Base-by-base conservation (phyloP, 2,329 filamentous ascomycete genomes). In the Trichoderma atrobrunneum region DNA sequence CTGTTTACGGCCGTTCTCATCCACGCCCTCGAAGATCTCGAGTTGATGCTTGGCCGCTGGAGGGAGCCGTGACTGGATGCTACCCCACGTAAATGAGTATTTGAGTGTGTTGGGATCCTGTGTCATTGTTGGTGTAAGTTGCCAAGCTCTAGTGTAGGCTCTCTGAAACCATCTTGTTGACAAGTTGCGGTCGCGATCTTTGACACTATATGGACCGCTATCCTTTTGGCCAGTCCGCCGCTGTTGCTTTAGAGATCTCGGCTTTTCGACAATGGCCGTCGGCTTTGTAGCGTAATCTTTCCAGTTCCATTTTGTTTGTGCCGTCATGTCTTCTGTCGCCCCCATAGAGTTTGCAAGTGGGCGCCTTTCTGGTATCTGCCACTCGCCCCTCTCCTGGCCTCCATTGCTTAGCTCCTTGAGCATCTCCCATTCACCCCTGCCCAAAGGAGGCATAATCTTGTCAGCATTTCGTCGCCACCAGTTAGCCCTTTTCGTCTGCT, bases 361-460 rank as follows among this genome's bases (percentile, higher is more conserved):
- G n/a, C 80, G 77, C 61, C 80, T 75, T 24, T 74, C 26, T 16
- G 85, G 84, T 1, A 85, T 74, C 21, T 72, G 75, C 80, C 84
- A 85, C 36, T 83, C 79, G 4, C 74, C 72, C 24, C 73, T 65
- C 62, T 76, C 76, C 11, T 83, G 82, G 30, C 79, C 79, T 1
- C 85, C 88, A 8, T 76, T 74, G 3, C 83, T 83, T 43, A 91
- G 75, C 28, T 79, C 78, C n/a, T 79, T 79, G n/a, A 91, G 78
- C 16, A 84, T 77, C 16, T 90, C 82, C 88, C 88, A 91, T 76
- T 91, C 87, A 21, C 81, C 80, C 32, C 78, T 80, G 7, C 83
- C 83, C 18, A 91, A 72, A 0, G 89, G 89, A n/a, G 88, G 87
- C 75, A 88, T 80, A 7, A 89, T 73, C 72, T 85, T 87, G 14